Evolutionary conservation across 179 eudicot species (phyloP).

Genomic region (Beta macrorhiza): DNA sequence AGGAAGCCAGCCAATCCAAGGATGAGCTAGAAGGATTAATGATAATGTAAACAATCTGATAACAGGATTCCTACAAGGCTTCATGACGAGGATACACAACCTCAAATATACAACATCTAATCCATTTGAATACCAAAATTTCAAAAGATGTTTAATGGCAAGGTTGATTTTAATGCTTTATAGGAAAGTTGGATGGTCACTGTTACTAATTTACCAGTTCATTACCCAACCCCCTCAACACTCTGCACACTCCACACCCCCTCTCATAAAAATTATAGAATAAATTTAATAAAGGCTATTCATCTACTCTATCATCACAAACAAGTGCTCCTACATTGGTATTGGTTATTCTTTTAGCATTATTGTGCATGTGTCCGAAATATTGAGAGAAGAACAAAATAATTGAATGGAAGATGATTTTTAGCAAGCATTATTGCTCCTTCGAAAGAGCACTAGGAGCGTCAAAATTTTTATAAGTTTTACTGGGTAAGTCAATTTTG

Average conservation of each 20-base stretch:
- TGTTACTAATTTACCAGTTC: too few species aligned
- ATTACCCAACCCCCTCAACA: too few species aligned
- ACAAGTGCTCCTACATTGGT: background rate
- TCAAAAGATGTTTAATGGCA: background rate
- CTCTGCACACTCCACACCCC: too few species aligned
- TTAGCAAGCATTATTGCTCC: too few species aligned
- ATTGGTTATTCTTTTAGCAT: background rate
- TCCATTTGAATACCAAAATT: background rate
- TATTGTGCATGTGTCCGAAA: background rate
- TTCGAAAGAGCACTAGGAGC: too few species aligned
- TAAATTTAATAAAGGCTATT: too few species aligned
- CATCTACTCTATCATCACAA: background rate
- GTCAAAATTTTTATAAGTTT: too few species aligned
- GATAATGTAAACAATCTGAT: background rate
- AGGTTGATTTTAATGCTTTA: background rate
- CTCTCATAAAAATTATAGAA: too few species aligned
- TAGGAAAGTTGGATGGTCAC: background rate
- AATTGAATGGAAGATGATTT: background rate
- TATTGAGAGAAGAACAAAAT: background rate
- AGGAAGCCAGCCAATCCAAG: background rate
- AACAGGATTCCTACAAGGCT: background rate
- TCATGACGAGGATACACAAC: background rate
- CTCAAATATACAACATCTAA: background rate
- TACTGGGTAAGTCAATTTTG: background rate
- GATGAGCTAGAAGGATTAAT: background rate